Percentiles rank a stretch among this genome's conserved stretches.
These are phyloP conservation scores for Saccharum spontaneum DNA, from an alignment of 176 grass and related monocot genomes.

Conservation along the genomic window DNA sequence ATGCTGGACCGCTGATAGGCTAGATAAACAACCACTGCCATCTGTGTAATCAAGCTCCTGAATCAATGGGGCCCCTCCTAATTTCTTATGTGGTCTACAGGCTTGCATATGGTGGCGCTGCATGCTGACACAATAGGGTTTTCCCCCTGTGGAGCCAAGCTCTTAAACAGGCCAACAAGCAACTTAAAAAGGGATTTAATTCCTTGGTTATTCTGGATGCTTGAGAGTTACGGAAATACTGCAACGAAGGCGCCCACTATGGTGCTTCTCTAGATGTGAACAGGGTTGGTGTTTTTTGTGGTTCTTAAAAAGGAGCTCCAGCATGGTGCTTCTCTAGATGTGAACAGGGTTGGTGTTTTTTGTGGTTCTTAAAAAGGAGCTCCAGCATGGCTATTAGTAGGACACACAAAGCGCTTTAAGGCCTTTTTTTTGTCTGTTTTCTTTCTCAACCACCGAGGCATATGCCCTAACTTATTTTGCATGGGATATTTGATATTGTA, in stretches of 20 bases:
- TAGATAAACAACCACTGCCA: background rate
- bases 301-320: background rate
- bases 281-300: background rate
- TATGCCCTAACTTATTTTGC: background rate
- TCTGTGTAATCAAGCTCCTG: background rate
- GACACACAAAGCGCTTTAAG: background rate
- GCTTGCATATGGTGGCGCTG: background rate
- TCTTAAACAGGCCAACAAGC: background rate
- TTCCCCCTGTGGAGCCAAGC: background rate
- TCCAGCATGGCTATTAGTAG: background rate
- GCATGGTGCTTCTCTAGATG: background rate
- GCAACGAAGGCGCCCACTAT: background rate
- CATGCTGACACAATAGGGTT: background rate
- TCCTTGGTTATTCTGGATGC: constrained; percentile 9
- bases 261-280: background rate
- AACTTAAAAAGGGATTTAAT: background rate
- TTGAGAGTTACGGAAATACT: background rate
- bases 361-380: background rate
- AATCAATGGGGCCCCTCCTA: background rate
- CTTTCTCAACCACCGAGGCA: background rate
- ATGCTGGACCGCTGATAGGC: background rate
- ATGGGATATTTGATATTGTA: background rate
- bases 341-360: background rate
- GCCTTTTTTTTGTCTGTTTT: background rate
- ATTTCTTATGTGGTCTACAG: background rate